Evolutionary conservation across 2,329 filamentous ascomycete species (phyloP), one percentile per base, ranked within the genome.

Genomic region (Xylariales sp.): DNA sequence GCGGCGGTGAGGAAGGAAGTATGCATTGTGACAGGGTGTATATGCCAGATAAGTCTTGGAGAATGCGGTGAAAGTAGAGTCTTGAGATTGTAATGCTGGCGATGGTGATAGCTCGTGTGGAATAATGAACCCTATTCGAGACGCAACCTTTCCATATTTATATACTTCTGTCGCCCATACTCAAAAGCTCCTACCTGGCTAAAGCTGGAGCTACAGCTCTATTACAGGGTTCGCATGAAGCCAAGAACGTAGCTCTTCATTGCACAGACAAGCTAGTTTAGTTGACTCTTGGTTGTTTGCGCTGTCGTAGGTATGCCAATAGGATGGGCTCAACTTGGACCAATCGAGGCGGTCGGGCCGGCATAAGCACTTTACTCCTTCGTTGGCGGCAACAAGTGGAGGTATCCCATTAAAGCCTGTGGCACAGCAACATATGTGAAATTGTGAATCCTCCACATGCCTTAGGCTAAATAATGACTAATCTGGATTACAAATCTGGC

Each of bases 11-110:
- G 23, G 54, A 62, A 30, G 28, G 53, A 54, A 36, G 59, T 16
- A 16, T 34, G 64, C 60, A 59, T 67, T 12, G 48, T 55, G 59
- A 63, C 8, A n/a, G 18, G 9, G n/a, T 32, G 43, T 57, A 18
- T 46, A 39, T 53, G 45, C 36, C 14, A 1, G 41, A 30, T 18
- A 54, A 49, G 32, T 45, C 30, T 50, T 4, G 18, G 46, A 36
- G 23, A 1, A 23, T 41, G 45, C 32, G 7, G 14, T 23, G 8
- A 5, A 52, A 9, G 18, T 54, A 14, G 41, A 48, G 39, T 41
- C 34, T 55, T 49, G 32, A 32, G 39, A 43, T 34, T 36, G 41
- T 28, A 16, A 30, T 36, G 7, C 23, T 45, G 48, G 16, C 23
- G 46, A 48, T 49, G 43, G 2, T 28, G 10, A 7, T 28, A 9